Evolutionary conservation across 345 rosid genomes (phyloP).

Genomic region (Linum lewisii): DNA sequence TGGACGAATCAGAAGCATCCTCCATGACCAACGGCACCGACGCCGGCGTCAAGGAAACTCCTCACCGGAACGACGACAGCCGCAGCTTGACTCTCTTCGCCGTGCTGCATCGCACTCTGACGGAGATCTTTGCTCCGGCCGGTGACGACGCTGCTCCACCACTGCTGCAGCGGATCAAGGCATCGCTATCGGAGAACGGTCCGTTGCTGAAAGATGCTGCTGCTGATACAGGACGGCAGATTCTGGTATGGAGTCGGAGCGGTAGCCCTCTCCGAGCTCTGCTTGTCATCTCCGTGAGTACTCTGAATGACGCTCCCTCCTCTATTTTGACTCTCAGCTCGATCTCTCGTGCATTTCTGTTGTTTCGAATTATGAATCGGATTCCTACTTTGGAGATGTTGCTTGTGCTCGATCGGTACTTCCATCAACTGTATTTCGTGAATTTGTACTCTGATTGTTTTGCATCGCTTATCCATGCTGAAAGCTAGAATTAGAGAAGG

Average conservation of each 20-base stretch:
- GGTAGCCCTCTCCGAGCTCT: slow-evolving; percentile 85
- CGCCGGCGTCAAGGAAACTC: not conserved
- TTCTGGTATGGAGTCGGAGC: slow-evolving; percentile 64
- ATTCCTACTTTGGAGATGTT: too few species aligned
- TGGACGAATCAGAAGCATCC: not conserved
- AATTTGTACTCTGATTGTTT: not conserved
- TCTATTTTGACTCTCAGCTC: not conserved
- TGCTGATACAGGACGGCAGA: slow-evolving; percentile 27
- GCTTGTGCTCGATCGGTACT: too few species aligned
- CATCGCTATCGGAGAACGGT: slow-evolving; percentile 35
- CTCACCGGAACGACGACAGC: not conserved
- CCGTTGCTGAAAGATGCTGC: slow-evolving; percentile 51
- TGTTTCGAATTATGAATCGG: not conserved
- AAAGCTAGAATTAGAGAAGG: too few species aligned
- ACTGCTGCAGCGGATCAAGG: slow-evolving; percentile 39
- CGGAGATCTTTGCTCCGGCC: not conserved
- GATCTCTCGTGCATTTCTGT: not conserved
- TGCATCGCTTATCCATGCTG: too few species aligned
- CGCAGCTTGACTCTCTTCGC: slow-evolving; percentile 26
- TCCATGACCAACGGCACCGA: not conserved
- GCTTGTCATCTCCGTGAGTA: slow-evolving; percentile 69
- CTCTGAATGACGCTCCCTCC: too few species aligned
- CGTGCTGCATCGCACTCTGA: slow-evolving; percentile 30
- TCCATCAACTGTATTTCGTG: too few species aligned
- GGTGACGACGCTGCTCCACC: slow-evolving; percentile 31